Evolutionary conservation across 2,329 filamentous ascomycete genomes (phyloP), one percentile per base, ranked within the genome.

Genomic region (Pseudocercospora crystallina): DNA sequence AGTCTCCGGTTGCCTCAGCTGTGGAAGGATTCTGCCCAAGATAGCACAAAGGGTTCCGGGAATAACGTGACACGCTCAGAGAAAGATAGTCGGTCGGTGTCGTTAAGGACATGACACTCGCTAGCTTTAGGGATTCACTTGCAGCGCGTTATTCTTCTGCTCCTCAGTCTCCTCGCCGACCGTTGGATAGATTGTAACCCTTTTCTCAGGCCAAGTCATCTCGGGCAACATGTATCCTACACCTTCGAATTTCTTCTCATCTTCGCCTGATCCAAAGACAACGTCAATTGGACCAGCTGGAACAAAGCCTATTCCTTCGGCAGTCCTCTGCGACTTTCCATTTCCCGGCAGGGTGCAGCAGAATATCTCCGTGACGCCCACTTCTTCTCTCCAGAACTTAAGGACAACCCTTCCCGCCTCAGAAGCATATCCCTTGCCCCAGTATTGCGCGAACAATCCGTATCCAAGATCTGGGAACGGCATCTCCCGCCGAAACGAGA

Each of bases 381-480:
- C 30, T 2, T 30, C 39, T 2, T 55, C 48, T 17, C 31, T 17
- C 52, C 48, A 51, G 34, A 47, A 55, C 2, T 29, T 13, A 10
- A 43, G 13, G 8, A 33, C 47, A 13, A 29, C 43, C 2, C 43
- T 20, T 9, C 43, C 52, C 31, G 48, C 52, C 37, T 51, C 48
- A 8, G 48, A 37, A n/a, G 47, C 48, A 30, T 51, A 47, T 12
- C 52, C 52, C 8, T 31, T 30, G 3, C 43, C 35, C 17, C 40
- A 37, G 20, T 40, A 43, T 13, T 26, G 11, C 10, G 12, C 8
- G 14, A 51, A 34, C 8, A 55, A 15, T 5, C 39, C 38, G 40
- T 51, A 55, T 32, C 48, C 53, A 15, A 52, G 29, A n/a, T 55
- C 53, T 12, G 44, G 49, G 14, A 15, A 49, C 11, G 49, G 44